These are phyloP conservation scores for Hortiboletus campestris DNA, from an alignment of 768 basidiomycete species.

Conservation along the genomic window DNA sequence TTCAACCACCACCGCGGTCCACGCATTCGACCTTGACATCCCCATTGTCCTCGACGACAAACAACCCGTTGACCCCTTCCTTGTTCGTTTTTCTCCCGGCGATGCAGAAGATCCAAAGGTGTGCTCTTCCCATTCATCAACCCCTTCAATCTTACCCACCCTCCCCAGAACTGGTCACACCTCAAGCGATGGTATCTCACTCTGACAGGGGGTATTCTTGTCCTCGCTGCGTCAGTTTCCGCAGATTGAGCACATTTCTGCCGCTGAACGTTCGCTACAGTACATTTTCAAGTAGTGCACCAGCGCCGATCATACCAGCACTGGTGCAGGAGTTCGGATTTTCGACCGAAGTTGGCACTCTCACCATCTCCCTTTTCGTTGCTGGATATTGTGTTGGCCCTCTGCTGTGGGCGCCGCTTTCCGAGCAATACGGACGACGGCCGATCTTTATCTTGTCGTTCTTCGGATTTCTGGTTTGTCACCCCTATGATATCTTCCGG, in stretches of 20 bases:
- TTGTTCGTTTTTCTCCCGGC: constrained; percentile 32
- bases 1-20: constrained; percentile 14
- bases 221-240: constrained; percentile 51
- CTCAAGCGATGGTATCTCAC: constrained; percentile 51
- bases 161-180: constrained; percentile 48
- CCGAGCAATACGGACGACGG: constrained; percentile 55
- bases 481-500: neutral
- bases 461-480: constrained; percentile 50
- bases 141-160: neutral
- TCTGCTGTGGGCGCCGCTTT: constrained; percentile 57
- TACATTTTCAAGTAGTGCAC: constrained; percentile 62
- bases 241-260: neutral
- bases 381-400: constrained; percentile 69
- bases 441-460: constrained; percentile 58
- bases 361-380: constrained; percentile 63
- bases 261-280: constrained; percentile 29
- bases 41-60: constrained; percentile 15
- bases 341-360: constrained; percentile 47
- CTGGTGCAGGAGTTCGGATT: constrained; percentile 49
- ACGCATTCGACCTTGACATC: constrained; percentile 11
- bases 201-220: constrained; percentile 45
- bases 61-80: constrained; percentile 21
- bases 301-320: constrained; percentile 46
- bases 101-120: constrained; percentile 52
- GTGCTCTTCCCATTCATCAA: neutral